Evolutionary conservation across 768 basidiomycete species (phyloP), one percentile per base, ranked within the genome.

Genomic region (Mycena rosella): DNA sequence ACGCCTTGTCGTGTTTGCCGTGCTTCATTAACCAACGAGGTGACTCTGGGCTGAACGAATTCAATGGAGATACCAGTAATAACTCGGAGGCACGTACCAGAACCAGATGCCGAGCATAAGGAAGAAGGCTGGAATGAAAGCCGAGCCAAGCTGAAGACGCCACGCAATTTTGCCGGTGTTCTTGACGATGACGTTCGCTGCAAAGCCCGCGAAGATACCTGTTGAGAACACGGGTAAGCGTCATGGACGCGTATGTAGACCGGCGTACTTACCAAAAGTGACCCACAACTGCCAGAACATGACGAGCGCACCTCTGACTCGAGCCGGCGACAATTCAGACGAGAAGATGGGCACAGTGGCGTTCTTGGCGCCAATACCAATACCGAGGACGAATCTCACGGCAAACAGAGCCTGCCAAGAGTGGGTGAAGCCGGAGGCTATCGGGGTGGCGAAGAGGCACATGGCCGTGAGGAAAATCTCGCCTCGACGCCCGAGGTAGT

Each of bases 261-360:
- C 30, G 3, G n/a, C 2, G 42, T 45, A 24, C 59, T 5, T 20
- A 61, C 34, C 42, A 27, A 64, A 15, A n/a, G n/a, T 56, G 77
- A 82, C 85, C 93, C 93, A 95, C 82, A 93, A 84, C 78, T 95
- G 93, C 94, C 96, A 96, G 74, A 88, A 92, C 95, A 96, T 96
- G 64, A 95, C 93, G 30, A 96, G 87, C 2, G 90, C 95, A 14
- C 34, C 34, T 36, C 34, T 7, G 34, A 36, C 14, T 7, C 34
- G 34, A 14, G 34, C 34, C 8, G 34, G 34, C 34, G 34, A 7
- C 34, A 36, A 36, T 36, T 36, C 34, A 14, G 34, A 36, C 34
- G 34, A 36, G 34, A 36, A 36, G 34, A 36, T 36, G 34, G 34
- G 34, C 34, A 36, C 34, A 14, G 34, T 36, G 3, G 84, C 80